phyloP scores from a whole-genome alignment of 2,329 filamentous ascomycete species.

The Stemphylium lycopersici region DNA sequence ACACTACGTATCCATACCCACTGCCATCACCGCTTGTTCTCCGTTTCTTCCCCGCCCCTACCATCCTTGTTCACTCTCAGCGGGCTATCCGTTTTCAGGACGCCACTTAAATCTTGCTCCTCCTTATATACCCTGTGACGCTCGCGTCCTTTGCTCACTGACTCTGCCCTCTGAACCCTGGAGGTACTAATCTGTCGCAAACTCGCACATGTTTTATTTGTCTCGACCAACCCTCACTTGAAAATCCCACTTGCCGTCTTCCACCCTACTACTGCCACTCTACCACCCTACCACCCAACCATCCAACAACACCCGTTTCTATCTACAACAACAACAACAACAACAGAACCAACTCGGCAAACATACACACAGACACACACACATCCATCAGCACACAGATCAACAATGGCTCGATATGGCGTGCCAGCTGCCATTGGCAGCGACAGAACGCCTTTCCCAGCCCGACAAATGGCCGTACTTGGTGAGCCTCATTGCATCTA shows the following conservation, averaged over 20 bases:
- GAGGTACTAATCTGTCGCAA: conserved; percentile 32
- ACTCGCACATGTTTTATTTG: conserved; percentile 42
- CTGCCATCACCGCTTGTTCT: conserved; percentile 47
- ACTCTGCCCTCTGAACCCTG: conserved; percentile 34
- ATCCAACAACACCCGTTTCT: background rate
- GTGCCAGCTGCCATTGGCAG: conserved; percentile 34
- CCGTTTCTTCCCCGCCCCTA: conserved; percentile 48
- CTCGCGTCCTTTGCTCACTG: conserved; percentile 39
- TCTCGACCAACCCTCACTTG: conserved; percentile 17
- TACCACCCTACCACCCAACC: too few species aligned
- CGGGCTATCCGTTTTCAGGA: conserved; percentile 44
- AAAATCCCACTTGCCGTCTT: conserved; percentile 11
- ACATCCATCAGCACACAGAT: conserved; percentile 2
- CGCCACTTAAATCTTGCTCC: conserved; percentile 50
- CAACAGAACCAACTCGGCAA: conserved; percentile 21
- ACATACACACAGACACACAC: background rate
- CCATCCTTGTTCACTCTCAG: conserved; percentile 44
- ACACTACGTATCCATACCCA: conserved; percentile 45
- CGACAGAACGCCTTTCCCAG: conserved; percentile 59
- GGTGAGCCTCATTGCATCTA: conserved; percentile 48
- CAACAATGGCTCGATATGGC: conserved; percentile 41
- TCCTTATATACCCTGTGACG: conserved; percentile 48
- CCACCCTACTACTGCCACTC: conserved; percentile 18
- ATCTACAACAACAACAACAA: conserved; percentile 18
- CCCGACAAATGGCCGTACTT: conserved; percentile 62